phyloP scores from a whole-genome alignment of 441 rosid species.

The Populus trichocarpa region DNA sequence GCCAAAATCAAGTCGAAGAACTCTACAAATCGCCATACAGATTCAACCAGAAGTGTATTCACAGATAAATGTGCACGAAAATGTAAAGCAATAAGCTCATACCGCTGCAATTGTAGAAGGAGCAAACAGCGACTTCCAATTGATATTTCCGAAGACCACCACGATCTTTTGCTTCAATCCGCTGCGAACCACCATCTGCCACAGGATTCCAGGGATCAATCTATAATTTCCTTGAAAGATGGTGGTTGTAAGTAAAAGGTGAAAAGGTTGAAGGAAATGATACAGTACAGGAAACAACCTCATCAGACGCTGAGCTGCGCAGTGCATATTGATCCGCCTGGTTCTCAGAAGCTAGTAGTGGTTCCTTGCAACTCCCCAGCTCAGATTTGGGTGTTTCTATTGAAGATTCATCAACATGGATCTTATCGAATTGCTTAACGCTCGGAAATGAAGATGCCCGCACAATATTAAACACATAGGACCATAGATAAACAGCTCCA shows the following conservation, averaged over 20 bases:
- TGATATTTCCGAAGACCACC: slow-evolving; percentile 31
- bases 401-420: slow-evolving; percentile 5
- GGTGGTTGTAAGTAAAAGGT: background rate
- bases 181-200: slow-evolving; percentile 34
- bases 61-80: background rate
- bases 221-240: background rate
- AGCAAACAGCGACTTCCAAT: slow-evolving; percentile 53
- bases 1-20: background rate
- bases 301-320: slow-evolving; percentile 6
- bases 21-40: background rate
- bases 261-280: background rate
- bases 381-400: slow-evolving; percentile 23
- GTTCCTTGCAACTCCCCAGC: slow-evolving; percentile 34
- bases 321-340: slow-evolving; percentile 11
- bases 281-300: slow-evolving; percentile 24
- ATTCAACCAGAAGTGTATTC: background rate
- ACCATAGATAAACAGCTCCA: slow-evolving; percentile 79
- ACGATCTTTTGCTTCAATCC: slow-evolving; percentile 28
- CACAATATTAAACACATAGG: slow-evolving; percentile 75
- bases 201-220: slow-evolving; percentile 2
- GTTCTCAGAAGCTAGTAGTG: slow-evolving; percentile 36
- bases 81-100: slow-evolving; percentile 11
- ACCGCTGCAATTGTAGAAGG: slow-evolving; percentile 82
- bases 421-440: slow-evolving; percentile 16
- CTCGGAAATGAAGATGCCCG: slow-evolving; percentile 36